These are phyloP conservation scores for Fusarium liriodendri DNA, from an alignment of 2,329 filamentous ascomycete species.

Conservation along the genomic window DNA sequence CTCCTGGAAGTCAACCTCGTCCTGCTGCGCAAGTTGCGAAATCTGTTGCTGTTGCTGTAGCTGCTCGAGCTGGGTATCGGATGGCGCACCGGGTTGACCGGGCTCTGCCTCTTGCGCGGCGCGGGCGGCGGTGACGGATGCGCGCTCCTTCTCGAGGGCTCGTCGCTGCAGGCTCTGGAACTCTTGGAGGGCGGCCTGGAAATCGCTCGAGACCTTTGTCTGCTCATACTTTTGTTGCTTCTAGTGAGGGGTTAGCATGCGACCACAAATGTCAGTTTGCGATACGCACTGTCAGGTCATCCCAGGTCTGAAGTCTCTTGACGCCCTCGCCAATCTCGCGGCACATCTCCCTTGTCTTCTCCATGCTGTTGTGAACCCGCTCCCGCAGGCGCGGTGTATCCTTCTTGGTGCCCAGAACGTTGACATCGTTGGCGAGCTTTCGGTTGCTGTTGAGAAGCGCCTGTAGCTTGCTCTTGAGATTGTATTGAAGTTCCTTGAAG, in stretches of 20 bases:
- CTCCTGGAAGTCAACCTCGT: constrained; percentile 98
- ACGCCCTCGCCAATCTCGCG: constrained; percentile 93
- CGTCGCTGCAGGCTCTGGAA: constrained; percentile 93
- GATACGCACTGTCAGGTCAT: constrained; percentile 77
- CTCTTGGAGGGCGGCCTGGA: constrained; percentile 87
- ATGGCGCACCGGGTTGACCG: constrained; percentile 44
- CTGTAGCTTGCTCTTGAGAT: constrained; percentile 90
- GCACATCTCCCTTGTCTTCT: constrained; percentile 88
- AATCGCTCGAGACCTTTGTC: constrained; percentile 93
- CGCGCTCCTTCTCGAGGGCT: constrained; percentile 92
- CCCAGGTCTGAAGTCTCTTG: constrained; percentile 91
- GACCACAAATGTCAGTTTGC: constrained; percentile 2
- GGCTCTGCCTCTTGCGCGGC: constrained; percentile 77
- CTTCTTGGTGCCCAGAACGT: constrained; percentile 86
- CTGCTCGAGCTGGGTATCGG: constrained; percentile 60
- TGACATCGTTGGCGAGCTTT: constrained; percentile 84
- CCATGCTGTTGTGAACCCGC: constrained; percentile 86
- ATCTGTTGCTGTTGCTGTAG: constrained; percentile 75
- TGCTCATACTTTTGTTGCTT: constrained; percentile 97
- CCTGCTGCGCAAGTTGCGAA: constrained; percentile 85
- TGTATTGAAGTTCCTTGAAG: constrained; percentile 84
- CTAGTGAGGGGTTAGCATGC: constrained; percentile 56
- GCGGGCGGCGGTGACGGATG: constrained; percentile 84
- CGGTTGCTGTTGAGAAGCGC: constrained; percentile 89
- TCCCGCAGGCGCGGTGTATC: constrained; percentile 93